Percentiles rank a stretch among this genome's conserved stretches.
These are phyloP conservation scores for Solanum rostratum DNA, from an alignment of 257 asterid species.

Conservation along the genomic window DNA sequence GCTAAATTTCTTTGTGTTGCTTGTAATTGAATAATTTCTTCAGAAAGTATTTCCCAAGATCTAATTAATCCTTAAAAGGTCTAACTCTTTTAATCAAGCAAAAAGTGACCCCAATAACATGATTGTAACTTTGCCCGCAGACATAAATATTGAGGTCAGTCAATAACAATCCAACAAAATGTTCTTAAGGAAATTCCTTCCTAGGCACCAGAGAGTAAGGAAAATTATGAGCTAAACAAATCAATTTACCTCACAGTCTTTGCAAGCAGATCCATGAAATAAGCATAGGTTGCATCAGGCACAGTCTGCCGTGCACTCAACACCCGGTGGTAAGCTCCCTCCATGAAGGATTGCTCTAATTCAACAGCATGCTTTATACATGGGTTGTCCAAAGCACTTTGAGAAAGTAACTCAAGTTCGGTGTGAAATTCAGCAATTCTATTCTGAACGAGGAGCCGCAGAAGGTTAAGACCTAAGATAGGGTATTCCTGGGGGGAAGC, in stretches of 20 bases:
- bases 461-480: conserved; percentile 90
- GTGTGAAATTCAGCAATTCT: conserved; percentile 97
- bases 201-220: background rate
- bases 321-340: conserved; percentile 96
- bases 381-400: conserved; percentile 73
- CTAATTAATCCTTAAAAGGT: background rate
- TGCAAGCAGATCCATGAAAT: conserved; percentile 93
- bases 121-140: background rate
- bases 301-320: conserved; percentile 83
- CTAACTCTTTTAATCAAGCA: background rate
- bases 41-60: background rate
- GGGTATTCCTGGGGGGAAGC: conserved; percentile 85
- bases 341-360: conserved; percentile 96
- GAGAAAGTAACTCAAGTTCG: conserved; percentile 76
- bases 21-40: background rate
- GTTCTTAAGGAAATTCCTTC: background rate
- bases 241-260: conserved; percentile 73
- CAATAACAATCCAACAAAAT: background rate
- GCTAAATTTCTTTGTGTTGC: background rate
- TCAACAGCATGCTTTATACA: conserved; percentile 95
- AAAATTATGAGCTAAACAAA: background rate
- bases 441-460: conserved; percentile 94
- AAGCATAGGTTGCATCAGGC: conserved; percentile 79
- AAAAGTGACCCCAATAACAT: background rate
- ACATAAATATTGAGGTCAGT: background rate